Base-by-base conservation (phyloP, 495 filamentous ascomycete species). In the Sphaerosporella brunnea region DNA sequence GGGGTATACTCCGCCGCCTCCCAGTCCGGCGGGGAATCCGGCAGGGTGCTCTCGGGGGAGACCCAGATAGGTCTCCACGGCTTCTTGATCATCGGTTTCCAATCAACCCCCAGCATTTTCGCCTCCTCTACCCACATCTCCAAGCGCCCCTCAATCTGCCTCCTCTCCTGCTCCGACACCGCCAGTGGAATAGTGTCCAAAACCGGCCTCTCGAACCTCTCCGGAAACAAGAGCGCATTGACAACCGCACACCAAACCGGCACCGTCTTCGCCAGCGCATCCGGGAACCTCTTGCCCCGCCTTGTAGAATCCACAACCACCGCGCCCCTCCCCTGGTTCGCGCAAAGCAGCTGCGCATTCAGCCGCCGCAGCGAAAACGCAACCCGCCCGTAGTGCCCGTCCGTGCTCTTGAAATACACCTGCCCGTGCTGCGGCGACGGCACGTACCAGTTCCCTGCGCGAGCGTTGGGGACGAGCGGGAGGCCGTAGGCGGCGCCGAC, bases 381-480 rank as follows among this genome's bases (percentile, higher is more conserved):
- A 87, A 88, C 96, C 62, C 90, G 72, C 16, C 83, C 82, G 0
- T 71, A 73, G 66, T 97, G 90, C 1, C 90, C 90, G 65, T 97
- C 90, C 23, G 90, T 97, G 65, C 84, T 92, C 69, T 97, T 97
- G 65, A 95, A 97, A 65, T 96, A 96, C 4, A 74, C 83, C 64
- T 59, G 86, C 86, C 49, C 53, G 10, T 43, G 41, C 10, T 21
- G 36, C 16, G 62, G 61, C 0, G 82, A 79, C 23, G 74, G 67
- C 30, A 95, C 81, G 63, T 97, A 97, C 90, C 90, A 97, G 60
- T 84, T 86, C 0, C 90, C 90, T 58, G 87, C 94, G 42, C 90
- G 70, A 62, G 94, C 84, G 56, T 97, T 97, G 19, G 86, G 82
- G 19, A 97, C 67, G n/a, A 95, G 64, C 0, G 88, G 87, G n/a